Evolutionary conservation across 176 grass and related monocot genomes (phyloP).

Genomic region (Rhynchospora breviuscula): DNA sequence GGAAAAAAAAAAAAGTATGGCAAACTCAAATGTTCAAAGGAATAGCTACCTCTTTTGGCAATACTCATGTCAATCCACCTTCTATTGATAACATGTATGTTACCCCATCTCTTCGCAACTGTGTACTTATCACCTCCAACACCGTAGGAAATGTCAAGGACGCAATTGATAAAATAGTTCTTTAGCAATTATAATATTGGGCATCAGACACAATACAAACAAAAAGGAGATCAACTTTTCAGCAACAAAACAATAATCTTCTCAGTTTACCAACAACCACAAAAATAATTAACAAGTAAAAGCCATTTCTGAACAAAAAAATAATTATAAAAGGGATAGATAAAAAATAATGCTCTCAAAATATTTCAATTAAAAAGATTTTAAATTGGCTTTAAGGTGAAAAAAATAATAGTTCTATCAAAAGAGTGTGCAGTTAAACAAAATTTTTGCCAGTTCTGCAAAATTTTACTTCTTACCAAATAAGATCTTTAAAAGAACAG

Average conservation of each 20-base stretch:
- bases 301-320: background rate
- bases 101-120: conserved; percentile 72
- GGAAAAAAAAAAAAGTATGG: conserved; percentile 1
- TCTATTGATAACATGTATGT: conserved; percentile 64
- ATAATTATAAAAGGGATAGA: background rate
- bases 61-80: conserved; percentile 74
- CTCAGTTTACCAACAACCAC: background rate
- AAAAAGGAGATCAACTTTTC: background rate
- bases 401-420: background rate
- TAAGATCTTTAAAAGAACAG: background rate
- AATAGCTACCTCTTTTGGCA: conserved; percentile 72
- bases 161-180: conserved; percentile 16
- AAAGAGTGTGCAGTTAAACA: background rate
- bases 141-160: conserved; percentile 79
- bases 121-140: conserved; percentile 86
- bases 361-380: background rate
- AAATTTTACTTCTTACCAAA: background rate
- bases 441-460: background rate
- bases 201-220: background rate
- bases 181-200: background rate
- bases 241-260: background rate
- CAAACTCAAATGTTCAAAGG: conserved; percentile 14
- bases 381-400: background rate
- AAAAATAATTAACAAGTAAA: background rate
- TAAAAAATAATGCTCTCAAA: background rate